Base-by-base conservation (phyloP, 495 filamentous ascomycete genomes). In the Gamarada debralockiae region DNA sequence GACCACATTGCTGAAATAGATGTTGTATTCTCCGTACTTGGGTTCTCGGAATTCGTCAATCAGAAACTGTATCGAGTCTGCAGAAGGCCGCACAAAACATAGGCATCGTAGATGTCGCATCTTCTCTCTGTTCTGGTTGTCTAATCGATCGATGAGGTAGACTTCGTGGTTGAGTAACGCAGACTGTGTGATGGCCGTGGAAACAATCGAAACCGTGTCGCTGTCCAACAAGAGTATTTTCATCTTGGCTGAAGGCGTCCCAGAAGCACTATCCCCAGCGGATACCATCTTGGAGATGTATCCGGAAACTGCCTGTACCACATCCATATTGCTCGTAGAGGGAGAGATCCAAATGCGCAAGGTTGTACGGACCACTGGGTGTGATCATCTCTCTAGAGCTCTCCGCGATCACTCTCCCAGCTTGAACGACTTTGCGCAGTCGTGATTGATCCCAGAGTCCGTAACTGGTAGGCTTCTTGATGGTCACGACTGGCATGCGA, bases 281-380 rank as follows among this genome's bases (percentile, higher is more conserved):
- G 89, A 86, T 67, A 97, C 83, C 86, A 98, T 97, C 82, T 92
- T 96, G 66, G 89, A 86, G 76, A 98, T 85, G 78, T 97, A 98
- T 71, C 90, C 87, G 58, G 90, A 87, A 66, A 95, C 86, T 48
- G 91, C 88, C 61, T 90, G 83, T 52, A 95, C 87, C 63, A 97
- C 82, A 68, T 98, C 95, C 95, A 98, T 98, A 33, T 54, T 68
- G 63, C 13, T 20, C 25, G 29, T 12, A n/a, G 22, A n/a, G 2
- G 25, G 42, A 23, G 37, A 40, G 12, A 10, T 15, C 39, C n/a
- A 21, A 18, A 20, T 18, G 31, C 48, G 40, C 40, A 47, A 53
- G 10, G 36, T 53, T 31, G 21, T 60, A 53, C 49, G 23, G 37
- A 17, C 34, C 29, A 24, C 33, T 20, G 27, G 24, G 33, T 47